Percentiles rank a stretch among this genome's conserved stretches.
Evolutionary conservation across 75 land plant genomes (phyloP).

Genomic region (Cupressus sempervirens): DNA sequence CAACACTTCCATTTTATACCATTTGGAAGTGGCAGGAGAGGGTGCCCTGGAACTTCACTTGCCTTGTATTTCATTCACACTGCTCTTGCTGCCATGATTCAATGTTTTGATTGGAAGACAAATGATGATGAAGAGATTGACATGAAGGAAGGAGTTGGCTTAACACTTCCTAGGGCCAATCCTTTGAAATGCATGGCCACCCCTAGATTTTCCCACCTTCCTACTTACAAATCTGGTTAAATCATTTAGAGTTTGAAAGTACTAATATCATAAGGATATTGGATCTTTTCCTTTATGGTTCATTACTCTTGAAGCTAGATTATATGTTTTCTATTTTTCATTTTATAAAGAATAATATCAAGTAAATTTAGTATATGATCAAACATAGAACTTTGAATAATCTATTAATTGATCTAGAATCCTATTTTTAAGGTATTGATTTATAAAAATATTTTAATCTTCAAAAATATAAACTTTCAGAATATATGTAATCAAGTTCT

Average conservation of each 20-base stretch:
- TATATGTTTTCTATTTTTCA: too few relatives aligned
- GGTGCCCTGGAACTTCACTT: slow-evolving; percentile 25
- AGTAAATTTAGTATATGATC: too few relatives aligned
- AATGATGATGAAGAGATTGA: slow-evolving; percentile 11
- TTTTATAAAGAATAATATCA: too few relatives aligned
- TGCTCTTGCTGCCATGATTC: slow-evolving; percentile 11
- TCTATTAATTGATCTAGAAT: too few relatives aligned
- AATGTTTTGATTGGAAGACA: slow-evolving; percentile 16
- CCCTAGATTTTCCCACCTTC: background rate
- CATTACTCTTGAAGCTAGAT: too few relatives aligned
- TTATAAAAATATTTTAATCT: too few relatives aligned
- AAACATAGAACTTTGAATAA: too few relatives aligned
- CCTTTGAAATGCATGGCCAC: slow-evolving; percentile 27
- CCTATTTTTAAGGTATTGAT: too few relatives aligned
- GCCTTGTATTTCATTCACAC: slow-evolving; percentile 11
- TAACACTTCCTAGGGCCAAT: slow-evolving; percentile 35
- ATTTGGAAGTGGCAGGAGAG: slow-evolving; percentile 41
- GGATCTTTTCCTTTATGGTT: too few relatives aligned
- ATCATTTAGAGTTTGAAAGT: background rate
- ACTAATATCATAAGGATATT: too few relatives aligned
- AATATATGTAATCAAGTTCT: too few relatives aligned
- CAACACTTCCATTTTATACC: slow-evolving; percentile 15
- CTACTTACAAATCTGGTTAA: background rate
- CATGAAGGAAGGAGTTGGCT: slow-evolving; percentile 37
- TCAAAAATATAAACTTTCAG: too few relatives aligned